Evolutionary conservation across 371 early-diverging fungal genomes (phyloP), one percentile per base, ranked within the genome.

Genomic region (Lichtheimia ramosa): DNA sequence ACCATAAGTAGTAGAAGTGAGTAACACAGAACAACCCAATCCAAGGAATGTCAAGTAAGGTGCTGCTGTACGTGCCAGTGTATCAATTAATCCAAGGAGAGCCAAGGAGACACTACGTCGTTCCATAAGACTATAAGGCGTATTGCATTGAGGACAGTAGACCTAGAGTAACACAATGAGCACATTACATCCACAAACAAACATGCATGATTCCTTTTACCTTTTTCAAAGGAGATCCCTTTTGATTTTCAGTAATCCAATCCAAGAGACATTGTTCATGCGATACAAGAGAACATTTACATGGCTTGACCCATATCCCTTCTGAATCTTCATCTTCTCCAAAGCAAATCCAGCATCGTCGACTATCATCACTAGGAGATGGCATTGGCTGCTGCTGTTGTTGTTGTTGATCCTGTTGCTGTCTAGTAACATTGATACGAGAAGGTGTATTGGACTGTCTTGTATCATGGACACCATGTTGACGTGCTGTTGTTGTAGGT

Each of bases 181-280:
- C 34, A 34, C 34, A 34, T 34, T 34, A 34, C 34, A 34, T 5
- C 2, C 34, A 34, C 34, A 34, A 34, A 34, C 34, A 27, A 82
- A n/a, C 16, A 8, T 82, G n/a, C 82, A 65, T 77, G 46, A 46
- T 21, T 25, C 20, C 51, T 5, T n/a, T 7, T 68, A 83, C 86
- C 74, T 81, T 84, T 51, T 79, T 84, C 56, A 58, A 71, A 52
- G 77, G 83, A 40, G 75, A 77, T 50, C 71, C 84, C 34, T 83
- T 82, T 53, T 89, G 88, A 46, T 84, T 88, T 66, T 90, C 89
- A 20, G 82, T 74, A 54, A 91, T 85, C 92, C 92, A 91, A 61
- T 86, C 83, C 15, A 91, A 73, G 51, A 91, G 42, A 65, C 92
- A 91, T 54, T 84, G 74, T 59, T 89, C 88, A 54, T 91, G 92